phyloP scores from a whole-genome alignment of 2,329 filamentous ascomycete genomes.

The Pseudogymnoascus sp. region DNA sequence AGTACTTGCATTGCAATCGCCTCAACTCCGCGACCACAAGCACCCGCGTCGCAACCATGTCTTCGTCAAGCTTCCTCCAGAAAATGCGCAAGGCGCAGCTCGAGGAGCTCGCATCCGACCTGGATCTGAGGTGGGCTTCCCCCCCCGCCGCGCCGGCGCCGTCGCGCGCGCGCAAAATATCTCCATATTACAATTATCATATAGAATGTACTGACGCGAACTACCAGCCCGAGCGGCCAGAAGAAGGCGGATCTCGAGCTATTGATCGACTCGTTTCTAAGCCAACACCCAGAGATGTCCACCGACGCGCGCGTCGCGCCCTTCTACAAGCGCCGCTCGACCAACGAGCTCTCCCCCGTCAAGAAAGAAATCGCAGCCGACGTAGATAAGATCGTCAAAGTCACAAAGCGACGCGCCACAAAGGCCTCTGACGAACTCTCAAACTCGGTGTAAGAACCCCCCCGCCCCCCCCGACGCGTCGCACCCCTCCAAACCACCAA shows the following conservation, averaged over 20 bases:
- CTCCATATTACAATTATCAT: neutral
- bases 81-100: constrained; percentile 77
- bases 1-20: constrained; percentile 30
- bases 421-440: constrained; percentile 34
- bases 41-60: constrained; percentile 43
- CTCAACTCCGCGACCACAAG: constrained; percentile 36
- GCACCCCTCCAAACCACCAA: neutral
- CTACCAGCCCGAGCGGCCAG: constrained; percentile 53
- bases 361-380: constrained; percentile 41
- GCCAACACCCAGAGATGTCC: constrained; percentile 57
- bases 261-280: constrained; percentile 64
- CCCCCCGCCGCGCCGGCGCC: neutral
- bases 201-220: constrained; percentile 15
- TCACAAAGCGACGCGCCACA: constrained; percentile 36
- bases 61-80: constrained; percentile 64
- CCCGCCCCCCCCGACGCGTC: neutral
- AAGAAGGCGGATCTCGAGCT: constrained; percentile 75
- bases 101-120: constrained; percentile 59
- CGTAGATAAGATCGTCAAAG: constrained; percentile 33
- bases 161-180: constrained; percentile 4
- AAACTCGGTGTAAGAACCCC: constrained; percentile 6
- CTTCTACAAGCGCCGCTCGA: constrained; percentile 63
- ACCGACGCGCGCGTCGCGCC: constrained; percentile 57
- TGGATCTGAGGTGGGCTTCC: constrained; percentile 46
- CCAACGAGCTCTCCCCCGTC: constrained; percentile 49